Conservation (phyloP, 805 yeast genomes). For the Kazachstania kunashirensis region DNA sequence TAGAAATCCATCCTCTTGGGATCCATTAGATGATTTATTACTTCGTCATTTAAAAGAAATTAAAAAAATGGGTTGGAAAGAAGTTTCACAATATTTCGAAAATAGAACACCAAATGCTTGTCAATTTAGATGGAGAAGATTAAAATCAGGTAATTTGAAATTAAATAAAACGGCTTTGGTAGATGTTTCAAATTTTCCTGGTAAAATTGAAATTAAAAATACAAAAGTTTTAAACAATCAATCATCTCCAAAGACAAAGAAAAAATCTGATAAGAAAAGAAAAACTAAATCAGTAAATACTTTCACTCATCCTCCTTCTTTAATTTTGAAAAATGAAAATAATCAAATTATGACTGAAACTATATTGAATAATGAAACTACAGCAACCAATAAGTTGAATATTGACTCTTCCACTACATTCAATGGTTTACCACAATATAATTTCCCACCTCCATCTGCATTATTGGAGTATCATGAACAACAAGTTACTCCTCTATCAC, state of each 20-base stretch:
- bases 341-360: no score
- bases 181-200: slow-evolving; percentile 16
- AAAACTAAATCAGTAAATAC: neutral
- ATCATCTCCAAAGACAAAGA: neutral
- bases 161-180: slow-evolving; percentile 23
- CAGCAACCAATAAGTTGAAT: neutral
- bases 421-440: no score
- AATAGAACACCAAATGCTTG: slow-evolving; percentile 84
- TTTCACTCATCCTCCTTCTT: neutral
- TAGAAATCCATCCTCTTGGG: slow-evolving; percentile 56
- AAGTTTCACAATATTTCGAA: slow-evolving; percentile 66
- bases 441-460: neutral
- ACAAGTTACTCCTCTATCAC: neutral
- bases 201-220: slow-evolving; percentile 9
- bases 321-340: no score
- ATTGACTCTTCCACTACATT: neutral
- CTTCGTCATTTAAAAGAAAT: slow-evolving; percentile 71
- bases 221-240: neutral
- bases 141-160: slow-evolving; percentile 38
- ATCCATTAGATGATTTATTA: slow-evolving; percentile 63
- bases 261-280: neutral
- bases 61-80: slow-evolving; percentile 83
- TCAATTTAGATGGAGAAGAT: slow-evolving; percentile 80
- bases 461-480: neutral
- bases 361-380: neutral